Conservation (phyloP, 176 grass and related monocot genomes). For the Phragmites australis region DNA sequence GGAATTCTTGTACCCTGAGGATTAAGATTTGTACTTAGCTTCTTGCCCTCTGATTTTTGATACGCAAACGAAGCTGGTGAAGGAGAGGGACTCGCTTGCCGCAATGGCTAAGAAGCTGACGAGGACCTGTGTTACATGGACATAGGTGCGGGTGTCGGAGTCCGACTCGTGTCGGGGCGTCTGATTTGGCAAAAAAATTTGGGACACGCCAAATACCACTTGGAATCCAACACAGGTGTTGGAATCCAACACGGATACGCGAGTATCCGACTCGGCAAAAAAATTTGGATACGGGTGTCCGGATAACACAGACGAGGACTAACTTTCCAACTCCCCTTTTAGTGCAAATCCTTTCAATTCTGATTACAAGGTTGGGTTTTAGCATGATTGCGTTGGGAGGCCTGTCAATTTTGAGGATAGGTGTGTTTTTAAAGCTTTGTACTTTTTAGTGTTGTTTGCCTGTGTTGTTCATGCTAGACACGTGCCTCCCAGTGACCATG, state of each 20-base stretch:
- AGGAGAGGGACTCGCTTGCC: slow-evolving; percentile 78
- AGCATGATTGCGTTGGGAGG: neutral
- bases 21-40: slow-evolving; percentile 3
- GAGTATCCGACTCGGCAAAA: too few species aligned
- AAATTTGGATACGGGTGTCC: too few species aligned
- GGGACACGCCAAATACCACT: too few species aligned
- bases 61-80: slow-evolving; percentile 68
- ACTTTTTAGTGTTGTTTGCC: neutral
- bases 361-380: neutral
- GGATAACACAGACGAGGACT: too few species aligned
- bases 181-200: too few species aligned
- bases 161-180: too few species aligned
- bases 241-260: too few species aligned
- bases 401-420: slow-evolving; percentile 15
- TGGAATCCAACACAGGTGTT: too few species aligned
- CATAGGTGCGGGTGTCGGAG: slow-evolving; percentile 65
- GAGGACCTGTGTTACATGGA: slow-evolving; percentile 74
- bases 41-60: neutral
- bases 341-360: neutral
- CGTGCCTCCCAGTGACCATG: slow-evolving; percentile 8
- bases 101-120: slow-evolving; percentile 64
- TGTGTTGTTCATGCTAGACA: neutral
- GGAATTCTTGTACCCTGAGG: neutral
- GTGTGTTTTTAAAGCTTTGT: neutral
- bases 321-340: neutral